phyloP scores from a whole-genome alignment of 495 filamentous ascomycete genomes.

The Penicillium flavigenum region DNA sequence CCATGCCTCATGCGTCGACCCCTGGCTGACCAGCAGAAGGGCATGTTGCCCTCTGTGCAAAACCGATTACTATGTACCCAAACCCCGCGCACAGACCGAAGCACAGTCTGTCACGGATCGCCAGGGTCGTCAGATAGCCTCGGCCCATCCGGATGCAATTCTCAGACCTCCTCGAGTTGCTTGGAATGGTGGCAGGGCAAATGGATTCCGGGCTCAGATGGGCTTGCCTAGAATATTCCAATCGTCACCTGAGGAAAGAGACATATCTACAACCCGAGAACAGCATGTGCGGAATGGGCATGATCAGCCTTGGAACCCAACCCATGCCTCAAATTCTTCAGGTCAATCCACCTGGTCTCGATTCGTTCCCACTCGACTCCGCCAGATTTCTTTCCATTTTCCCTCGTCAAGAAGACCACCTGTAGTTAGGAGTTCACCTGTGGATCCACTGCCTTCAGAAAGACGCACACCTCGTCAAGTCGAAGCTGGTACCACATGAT shows the following conservation, averaged over 20 bases:
- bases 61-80: slow-evolving; percentile 91
- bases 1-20: slow-evolving; percentile 90
- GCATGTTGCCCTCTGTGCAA: slow-evolving; percentile 98
- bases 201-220: slow-evolving; percentile 20
- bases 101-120: slow-evolving; percentile 17
- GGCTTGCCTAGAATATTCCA: slow-evolving; percentile 22
- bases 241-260: slow-evolving; percentile 2
- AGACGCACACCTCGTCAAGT: slow-evolving; percentile 35
- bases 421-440: not conserved
- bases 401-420: not conserved
- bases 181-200: slow-evolving; percentile 12
- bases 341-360: slow-evolving; percentile 19
- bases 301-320: not conserved
- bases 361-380: slow-evolving; percentile 24
- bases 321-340: not conserved
- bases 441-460: slow-evolving; percentile 1
- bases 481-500: slow-evolving; percentile 30
- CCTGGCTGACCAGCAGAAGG: slow-evolving; percentile 89
- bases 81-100: slow-evolving; percentile 56
- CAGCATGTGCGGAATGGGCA: not conserved
- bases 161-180: slow-evolving; percentile 23
- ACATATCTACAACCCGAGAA: not conserved
- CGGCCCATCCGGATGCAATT: slow-evolving; percentile 18
- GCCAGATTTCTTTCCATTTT: slow-evolving; percentile 6
- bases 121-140: slow-evolving; percentile 16